Conservation (phyloP, 495 filamentous ascomycete genomes). For the Penicillium cosmopolitanum region DNA sequence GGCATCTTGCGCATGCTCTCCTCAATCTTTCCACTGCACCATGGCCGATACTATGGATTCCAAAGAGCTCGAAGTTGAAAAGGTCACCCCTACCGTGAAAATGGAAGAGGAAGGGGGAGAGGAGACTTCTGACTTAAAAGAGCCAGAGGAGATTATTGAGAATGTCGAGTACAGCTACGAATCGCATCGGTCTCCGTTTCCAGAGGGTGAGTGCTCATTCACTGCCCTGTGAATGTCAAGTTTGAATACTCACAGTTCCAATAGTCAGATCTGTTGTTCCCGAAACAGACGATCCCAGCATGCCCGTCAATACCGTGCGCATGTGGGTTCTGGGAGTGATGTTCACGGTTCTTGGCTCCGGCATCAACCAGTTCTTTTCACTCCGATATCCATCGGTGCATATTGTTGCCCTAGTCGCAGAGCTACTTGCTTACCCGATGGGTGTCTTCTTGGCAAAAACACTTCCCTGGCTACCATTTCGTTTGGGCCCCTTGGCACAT, state of each 20-base stretch:
- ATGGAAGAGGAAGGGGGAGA: constrained; percentile 32
- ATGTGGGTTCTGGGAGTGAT: constrained; percentile 83
- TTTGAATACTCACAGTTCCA: background rate
- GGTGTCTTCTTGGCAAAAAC: constrained; percentile 47
- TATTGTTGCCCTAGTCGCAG: constrained; percentile 68
- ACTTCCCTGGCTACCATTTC: constrained; percentile 47
- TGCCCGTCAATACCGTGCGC: constrained; percentile 59
- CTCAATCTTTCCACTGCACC: background rate
- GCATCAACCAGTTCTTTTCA: constrained; percentile 85
- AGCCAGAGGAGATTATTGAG: constrained; percentile 25
- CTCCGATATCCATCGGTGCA: constrained; percentile 84
- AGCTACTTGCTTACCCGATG: constrained; percentile 65
- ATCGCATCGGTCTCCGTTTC: constrained; percentile 40
- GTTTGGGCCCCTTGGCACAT: constrained; percentile 49
- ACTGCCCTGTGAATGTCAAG: background rate
- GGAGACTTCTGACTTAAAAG: constrained; percentile 33
- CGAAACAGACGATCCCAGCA: constrained; percentile 45
- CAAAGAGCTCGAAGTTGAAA: constrained; percentile 17
- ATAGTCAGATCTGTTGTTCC: constrained; percentile 39
- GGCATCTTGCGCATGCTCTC: background rate
- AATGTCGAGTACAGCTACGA: constrained; percentile 41
- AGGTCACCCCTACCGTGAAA: constrained; percentile 13
- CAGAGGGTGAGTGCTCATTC: constrained; percentile 33
- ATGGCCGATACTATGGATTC: constrained; percentile 20
- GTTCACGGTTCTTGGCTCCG: constrained; percentile 79